Evolutionary conservation across 805 yeast species (phyloP).

Genomic region (Candida germanica): DNA sequence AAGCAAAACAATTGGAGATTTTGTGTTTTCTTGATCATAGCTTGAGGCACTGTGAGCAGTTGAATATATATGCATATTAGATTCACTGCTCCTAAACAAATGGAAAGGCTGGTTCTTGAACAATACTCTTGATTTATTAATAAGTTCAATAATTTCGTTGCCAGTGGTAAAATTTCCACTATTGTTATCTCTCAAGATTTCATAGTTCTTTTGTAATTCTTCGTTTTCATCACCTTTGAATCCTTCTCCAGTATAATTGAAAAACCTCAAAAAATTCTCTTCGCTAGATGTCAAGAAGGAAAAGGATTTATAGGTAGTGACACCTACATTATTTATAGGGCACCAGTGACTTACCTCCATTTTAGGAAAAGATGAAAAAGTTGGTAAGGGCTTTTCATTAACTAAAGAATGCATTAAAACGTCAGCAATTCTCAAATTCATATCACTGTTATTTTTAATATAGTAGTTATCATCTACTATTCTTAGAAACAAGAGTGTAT

Average conservation of each 20-base stretch:
- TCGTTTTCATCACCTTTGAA: conserved; percentile 21
- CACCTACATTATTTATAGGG: conserved; percentile 52
- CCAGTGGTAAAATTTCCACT: conserved; percentile 14
- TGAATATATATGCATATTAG: conserved; percentile 45
- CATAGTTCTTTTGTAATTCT: conserved; percentile 24
- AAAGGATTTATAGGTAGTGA: conserved; percentile 40
- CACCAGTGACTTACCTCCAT: conserved; percentile 71
- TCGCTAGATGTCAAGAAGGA: conserved; percentile 10
- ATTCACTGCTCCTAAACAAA: conserved; percentile 52
- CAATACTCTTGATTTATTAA: conserved; percentile 68
- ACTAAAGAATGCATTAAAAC: conserved; percentile 85
- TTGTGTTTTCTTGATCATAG: conserved; percentile 52
- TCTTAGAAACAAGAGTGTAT: conserved; percentile 64
- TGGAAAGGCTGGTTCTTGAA: conserved; percentile 85
- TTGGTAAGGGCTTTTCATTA: conserved; percentile 73
- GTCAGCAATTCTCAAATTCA: conserved; percentile 65
- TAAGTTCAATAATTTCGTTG: conserved; percentile 48
- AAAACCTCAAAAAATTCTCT: conserved; percentile 25
- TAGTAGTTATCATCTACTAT: conserved; percentile 46
- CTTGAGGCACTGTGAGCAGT: conserved; percentile 64
- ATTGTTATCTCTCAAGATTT: conserved; percentile 15
- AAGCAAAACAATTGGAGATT: conserved; percentile 63
- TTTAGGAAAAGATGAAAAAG: conserved; percentile 51
- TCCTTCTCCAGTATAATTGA: conserved; percentile 23
- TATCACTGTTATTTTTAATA: conserved; percentile 13